Conservation (phyloP, 2,329 filamentous ascomycete genomes). For the Pseudogymnoascus pannorum region DNA sequence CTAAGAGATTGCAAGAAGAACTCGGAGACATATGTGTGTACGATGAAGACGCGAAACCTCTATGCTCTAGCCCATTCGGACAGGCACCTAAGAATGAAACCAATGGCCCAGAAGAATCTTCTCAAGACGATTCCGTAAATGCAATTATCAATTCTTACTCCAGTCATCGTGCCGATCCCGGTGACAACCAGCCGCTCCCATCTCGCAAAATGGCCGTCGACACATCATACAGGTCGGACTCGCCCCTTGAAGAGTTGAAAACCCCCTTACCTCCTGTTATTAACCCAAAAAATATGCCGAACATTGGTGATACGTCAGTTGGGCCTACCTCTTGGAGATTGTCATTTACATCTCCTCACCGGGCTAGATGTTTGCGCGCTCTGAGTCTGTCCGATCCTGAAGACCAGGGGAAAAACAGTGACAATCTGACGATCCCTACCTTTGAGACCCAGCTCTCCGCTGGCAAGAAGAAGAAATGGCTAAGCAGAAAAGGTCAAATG, state of each 20-base stretch:
- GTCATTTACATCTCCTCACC: slow-evolving; percentile 23
- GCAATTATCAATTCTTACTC: slow-evolving; percentile 14
- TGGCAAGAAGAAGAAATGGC: background rate
- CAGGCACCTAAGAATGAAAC: background rate
- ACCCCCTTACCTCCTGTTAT: slow-evolving; percentile 20
- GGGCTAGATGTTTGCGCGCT: slow-evolving; percentile 23
- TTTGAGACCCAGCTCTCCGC: slow-evolving; percentile 11
- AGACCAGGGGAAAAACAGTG: slow-evolving; percentile 9
- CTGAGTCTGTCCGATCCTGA: slow-evolving; percentile 21
- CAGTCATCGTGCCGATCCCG: slow-evolving; percentile 8
- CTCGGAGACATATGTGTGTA: slow-evolving; percentile 40
- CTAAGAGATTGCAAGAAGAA: slow-evolving; percentile 51
- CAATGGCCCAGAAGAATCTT: background rate
- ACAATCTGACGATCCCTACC: background rate
- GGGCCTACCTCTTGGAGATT: slow-evolving; percentile 26
- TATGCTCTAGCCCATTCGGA: slow-evolving; percentile 15
- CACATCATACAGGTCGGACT: background rate
- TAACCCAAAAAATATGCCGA: slow-evolving; percentile 21
- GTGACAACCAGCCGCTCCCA: slow-evolving; percentile 10
- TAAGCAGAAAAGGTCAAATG: background rate
- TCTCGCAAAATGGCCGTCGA: background rate
- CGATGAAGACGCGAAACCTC: slow-evolving; percentile 30
- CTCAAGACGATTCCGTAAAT: slow-evolving; percentile 15
- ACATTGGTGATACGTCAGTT: slow-evolving; percentile 18
- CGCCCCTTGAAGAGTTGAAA: background rate